Percentiles rank a stretch among this genome's conserved stretches.
Evolutionary conservation across 2,329 filamentous ascomycete species (phyloP).

Genomic region (Grosmannia huntii): DNA sequence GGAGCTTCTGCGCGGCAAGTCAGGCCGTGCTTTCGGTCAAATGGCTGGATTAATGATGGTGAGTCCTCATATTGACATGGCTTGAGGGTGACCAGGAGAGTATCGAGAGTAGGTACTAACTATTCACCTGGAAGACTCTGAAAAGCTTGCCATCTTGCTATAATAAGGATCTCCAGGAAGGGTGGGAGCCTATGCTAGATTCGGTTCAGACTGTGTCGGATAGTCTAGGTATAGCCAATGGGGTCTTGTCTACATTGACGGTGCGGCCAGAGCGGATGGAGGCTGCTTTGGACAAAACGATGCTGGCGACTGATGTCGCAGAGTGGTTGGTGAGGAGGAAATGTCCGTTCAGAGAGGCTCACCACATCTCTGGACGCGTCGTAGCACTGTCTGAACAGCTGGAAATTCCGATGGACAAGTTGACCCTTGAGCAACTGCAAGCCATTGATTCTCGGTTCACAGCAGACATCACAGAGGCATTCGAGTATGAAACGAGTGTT

Average conservation of each 20-base stretch:
- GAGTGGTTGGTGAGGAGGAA: slow-evolving; percentile 55
- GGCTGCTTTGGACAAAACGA: slow-evolving; percentile 66
- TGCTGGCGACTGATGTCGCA: slow-evolving; percentile 62
- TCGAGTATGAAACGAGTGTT: slow-evolving; percentile 72
- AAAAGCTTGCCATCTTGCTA: slow-evolving; percentile 66
- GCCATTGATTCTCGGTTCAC: slow-evolving; percentile 55
- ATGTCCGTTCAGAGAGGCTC: slow-evolving; percentile 72
- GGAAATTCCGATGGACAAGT: slow-evolving; percentile 56
- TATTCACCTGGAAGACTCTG: slow-evolving; percentile 27
- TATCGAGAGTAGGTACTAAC: background rate
- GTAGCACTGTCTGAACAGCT: slow-evolving; percentile 58
- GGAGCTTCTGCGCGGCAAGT: slow-evolving; percentile 59
- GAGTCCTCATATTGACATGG: background rate
- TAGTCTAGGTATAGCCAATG: slow-evolving; percentile 72
- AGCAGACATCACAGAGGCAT: slow-evolving; percentile 53
- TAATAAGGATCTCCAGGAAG: slow-evolving; percentile 83
- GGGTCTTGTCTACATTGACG: slow-evolving; percentile 60
- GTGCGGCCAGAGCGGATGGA: slow-evolving; percentile 63
- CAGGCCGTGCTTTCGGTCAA: slow-evolving; percentile 62
- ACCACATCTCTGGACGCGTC: slow-evolving; percentile 64
- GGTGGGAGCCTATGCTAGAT: slow-evolving; percentile 72
- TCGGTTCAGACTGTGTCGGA: slow-evolving; percentile 68
- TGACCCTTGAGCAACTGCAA: slow-evolving; percentile 53
- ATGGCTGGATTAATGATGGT: slow-evolving; percentile 62
- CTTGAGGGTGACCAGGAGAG: background rate